Base-by-base conservation (phyloP, 2,329 filamentous ascomycete species). In the Huntiella moniliformis region DNA sequence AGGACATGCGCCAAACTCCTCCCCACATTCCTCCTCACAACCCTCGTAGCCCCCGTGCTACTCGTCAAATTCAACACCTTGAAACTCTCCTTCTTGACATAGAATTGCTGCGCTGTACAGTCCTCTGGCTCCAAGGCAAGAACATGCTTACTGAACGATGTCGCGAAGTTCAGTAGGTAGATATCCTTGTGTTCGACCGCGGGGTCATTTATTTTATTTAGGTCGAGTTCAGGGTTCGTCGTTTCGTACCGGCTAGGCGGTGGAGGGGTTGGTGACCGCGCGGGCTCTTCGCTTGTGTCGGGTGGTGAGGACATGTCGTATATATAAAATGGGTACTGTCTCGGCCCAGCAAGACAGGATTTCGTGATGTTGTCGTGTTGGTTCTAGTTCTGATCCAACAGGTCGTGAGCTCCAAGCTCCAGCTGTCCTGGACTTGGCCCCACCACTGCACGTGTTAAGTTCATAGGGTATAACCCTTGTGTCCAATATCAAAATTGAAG, bases 101-200 rank as follows among this genome's bases (percentile, higher is more conserved):
- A 83, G 55, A 86, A 77, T 62, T 98, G 91, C 63, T 95, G 82
- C 10, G 82, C 74, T 16, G 83, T 88, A 53, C 87, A 82, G 57
- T 82, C 82, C 54, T 94, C 84, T 51, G 77, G 69, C 45, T 77
- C 73, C 40, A 96, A 72, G 12, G 67, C 67, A 45, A 77, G 70
- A 38, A 93, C 82, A 68, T 95, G 82, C 54, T 80, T 81, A 51
- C 77, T 79, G 47, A 98, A 70, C 50, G 81, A 76, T 22, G 86
- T 81, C 33, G 87, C 81, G 58, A 92, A 95, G 18, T 79, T 92
- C 50, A 98, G 71, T 51, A 98, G 73, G 61, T 91, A 92, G 10
- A 98, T 74, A 56, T 95, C 87, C 63, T 98, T 91, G 61, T 98
- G 91, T 64, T 98, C 91, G 45, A 83, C 77, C 38, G 88, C 84